phyloP scores from a whole-genome alignment of 2,329 filamentous ascomycete species.

The Talaromyces sp. region DNA sequence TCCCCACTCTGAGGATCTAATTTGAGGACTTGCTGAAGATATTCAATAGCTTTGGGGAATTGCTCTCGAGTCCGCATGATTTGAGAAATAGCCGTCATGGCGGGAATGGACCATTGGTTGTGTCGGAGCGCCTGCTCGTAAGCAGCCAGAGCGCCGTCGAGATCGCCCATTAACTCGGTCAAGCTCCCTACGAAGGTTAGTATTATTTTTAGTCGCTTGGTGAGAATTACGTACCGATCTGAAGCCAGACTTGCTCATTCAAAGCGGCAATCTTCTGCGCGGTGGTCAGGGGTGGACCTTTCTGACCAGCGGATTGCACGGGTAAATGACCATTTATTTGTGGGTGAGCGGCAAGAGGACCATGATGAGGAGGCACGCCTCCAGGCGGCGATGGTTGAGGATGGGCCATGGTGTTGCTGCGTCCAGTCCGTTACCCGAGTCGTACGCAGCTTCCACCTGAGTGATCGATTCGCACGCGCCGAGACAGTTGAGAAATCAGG shows the following conservation, averaged over 20 bases:
- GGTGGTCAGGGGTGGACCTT: constrained; percentile 56
- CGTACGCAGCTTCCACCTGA: background rate
- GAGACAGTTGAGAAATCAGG: background rate
- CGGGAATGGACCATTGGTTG: constrained; percentile 81
- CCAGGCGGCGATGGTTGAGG: constrained; percentile 77
- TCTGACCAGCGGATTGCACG: constrained; percentile 47
- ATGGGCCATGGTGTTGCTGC: constrained; percentile 59
- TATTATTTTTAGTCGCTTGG: no score
- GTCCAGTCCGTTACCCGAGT: background rate
- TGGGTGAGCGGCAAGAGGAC: constrained; percentile 58
- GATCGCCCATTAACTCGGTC: constrained; percentile 79
- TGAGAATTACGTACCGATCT: constrained; percentile 66
- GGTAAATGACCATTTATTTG: constrained; percentile 49
- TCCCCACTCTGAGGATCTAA: constrained; percentile 86
- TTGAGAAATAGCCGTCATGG: constrained; percentile 90
- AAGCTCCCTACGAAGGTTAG: constrained; percentile 59
- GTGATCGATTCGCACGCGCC: background rate
- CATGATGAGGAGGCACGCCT: constrained; percentile 63
- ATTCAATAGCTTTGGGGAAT: constrained; percentile 90
- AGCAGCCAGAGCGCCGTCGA: constrained; percentile 81
- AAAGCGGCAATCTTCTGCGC: constrained; percentile 70
- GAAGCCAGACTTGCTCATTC: constrained; percentile 87
- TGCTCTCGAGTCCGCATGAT: constrained; percentile 89
- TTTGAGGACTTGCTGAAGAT: constrained; percentile 83
- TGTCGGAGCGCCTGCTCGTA: constrained; percentile 86